phyloP scores from a whole-genome alignment of 371 early-diverging fungal genomes.

The Mucor piriformis region DNA sequence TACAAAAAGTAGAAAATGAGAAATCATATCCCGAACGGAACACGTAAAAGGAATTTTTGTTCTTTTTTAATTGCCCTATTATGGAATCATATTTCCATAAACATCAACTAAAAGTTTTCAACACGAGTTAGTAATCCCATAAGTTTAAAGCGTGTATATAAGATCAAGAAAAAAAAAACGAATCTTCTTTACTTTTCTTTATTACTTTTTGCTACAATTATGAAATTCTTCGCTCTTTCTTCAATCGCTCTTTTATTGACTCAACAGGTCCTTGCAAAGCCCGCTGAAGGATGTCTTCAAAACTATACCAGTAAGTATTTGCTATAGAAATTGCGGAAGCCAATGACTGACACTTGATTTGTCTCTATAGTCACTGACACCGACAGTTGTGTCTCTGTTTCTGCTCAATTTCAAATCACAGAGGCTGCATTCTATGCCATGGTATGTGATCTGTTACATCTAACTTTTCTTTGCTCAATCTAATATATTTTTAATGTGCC shows the following conservation, averaged over 20 bases:
- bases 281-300: slow-evolving; percentile 31
- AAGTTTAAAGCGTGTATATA: not conserved
- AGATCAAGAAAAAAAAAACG: no score
- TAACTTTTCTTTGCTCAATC: not conserved
- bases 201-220: not conserved
- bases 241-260: slow-evolving; percentile 9
- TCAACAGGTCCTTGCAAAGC: slow-evolving; percentile 19
- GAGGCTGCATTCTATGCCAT: slow-evolving; percentile 31
- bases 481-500: not conserved
- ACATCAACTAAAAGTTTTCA: not conserved
- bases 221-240: slow-evolving; percentile 23
- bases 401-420: slow-evolving; percentile 22
- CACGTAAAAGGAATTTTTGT: not conserved
- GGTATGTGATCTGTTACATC: slow-evolving; percentile 8
- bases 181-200: not conserved
- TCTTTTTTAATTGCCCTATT: not conserved
- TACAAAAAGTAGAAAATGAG: no score
- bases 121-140: not conserved
- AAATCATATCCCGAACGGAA: not conserved
- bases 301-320: slow-evolving; percentile 24
- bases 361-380: slow-evolving; percentile 13
- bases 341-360: not conserved
- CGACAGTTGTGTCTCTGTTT: slow-evolving; percentile 29
- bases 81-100: not conserved
- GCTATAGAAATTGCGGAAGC: not conserved